phyloP scores from a whole-genome alignment of 2,329 filamentous ascomycete genomes.

The Fusarium decemcellulare region DNA sequence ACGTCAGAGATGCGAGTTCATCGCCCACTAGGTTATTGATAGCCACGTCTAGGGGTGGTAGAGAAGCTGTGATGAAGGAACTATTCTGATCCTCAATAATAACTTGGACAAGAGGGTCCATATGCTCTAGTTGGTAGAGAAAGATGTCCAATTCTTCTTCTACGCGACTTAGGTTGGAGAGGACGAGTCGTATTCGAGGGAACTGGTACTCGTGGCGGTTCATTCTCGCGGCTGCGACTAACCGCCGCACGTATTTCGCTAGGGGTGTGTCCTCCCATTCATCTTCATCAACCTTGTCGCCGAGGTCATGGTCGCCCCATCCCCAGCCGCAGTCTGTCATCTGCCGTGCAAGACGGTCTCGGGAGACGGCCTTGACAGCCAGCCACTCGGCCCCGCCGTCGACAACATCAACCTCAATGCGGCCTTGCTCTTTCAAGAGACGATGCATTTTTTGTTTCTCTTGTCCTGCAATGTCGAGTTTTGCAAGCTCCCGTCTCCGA shows the following conservation, averaged over 20 bases:
- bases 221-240: constrained; percentile 54
- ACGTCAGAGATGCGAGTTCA: constrained; percentile 51
- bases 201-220: constrained; percentile 56
- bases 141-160: constrained; percentile 49
- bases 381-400: constrained; percentile 54
- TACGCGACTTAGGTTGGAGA: constrained; percentile 51
- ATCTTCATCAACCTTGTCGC: constrained; percentile 49
- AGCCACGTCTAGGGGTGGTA: constrained; percentile 46
- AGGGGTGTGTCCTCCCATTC: constrained; percentile 55
- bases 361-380: constrained; percentile 48
- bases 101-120: constrained; percentile 52
- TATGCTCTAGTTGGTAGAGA: constrained; percentile 48
- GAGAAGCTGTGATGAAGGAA: constrained; percentile 42
- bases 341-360: constrained; percentile 54
- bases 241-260: constrained; percentile 50
- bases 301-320: constrained; percentile 54
- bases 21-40: constrained; percentile 50
- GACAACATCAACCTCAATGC: constrained; percentile 54
- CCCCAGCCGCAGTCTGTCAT: constrained; percentile 59
- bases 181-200: constrained; percentile 53
- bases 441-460: constrained; percentile 51
- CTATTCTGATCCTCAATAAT: constrained; percentile 49
- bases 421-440: constrained; percentile 51
- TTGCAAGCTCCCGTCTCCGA: constrained; percentile 43
- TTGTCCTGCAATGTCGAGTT: constrained; percentile 35